phyloP scores from a whole-genome alignment of 257 asterid genomes.

The Nicotiana paniculata region DNA sequence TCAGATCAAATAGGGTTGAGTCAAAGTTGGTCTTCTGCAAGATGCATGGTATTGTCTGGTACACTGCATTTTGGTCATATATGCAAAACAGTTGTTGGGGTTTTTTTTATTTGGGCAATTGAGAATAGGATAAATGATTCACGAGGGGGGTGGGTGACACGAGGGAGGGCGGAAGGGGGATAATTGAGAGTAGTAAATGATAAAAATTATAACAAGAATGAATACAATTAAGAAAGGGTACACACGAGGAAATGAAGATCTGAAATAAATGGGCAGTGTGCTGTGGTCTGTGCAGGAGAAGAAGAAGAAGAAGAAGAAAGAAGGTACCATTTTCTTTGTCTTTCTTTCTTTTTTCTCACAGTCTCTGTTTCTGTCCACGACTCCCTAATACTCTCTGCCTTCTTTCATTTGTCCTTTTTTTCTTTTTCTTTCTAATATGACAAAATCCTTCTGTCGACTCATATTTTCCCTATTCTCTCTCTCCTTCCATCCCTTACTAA shows the following conservation, averaged over 20 bases:
- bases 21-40: slow-evolving; percentile 8
- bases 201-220: background rate
- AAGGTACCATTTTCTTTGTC: slow-evolving; percentile 27
- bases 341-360: background rate
- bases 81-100: background rate
- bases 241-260: slow-evolving; percentile 45
- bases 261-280: slow-evolving; percentile 35
- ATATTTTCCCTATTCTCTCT: background rate
- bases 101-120: no score
- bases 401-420: slow-evolving; percentile 9
- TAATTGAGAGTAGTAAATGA: background rate
- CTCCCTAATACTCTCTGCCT: background rate
- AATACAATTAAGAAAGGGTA: slow-evolving; percentile 11
- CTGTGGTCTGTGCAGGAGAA: background rate
- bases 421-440: background rate
- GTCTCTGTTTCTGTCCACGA: background rate
- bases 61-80: background rate
- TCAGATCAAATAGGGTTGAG: background rate
- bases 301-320: background rate
- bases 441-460: background rate
- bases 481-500: background rate
- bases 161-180: background rate
- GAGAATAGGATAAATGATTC: slow-evolving; percentile 30
- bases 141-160: slow-evolving; percentile 32
- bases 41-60: background rate